Evolutionary conservation across 495 filamentous ascomycete species (phyloP).

Genomic region (Aspergillus diversus): DNA sequence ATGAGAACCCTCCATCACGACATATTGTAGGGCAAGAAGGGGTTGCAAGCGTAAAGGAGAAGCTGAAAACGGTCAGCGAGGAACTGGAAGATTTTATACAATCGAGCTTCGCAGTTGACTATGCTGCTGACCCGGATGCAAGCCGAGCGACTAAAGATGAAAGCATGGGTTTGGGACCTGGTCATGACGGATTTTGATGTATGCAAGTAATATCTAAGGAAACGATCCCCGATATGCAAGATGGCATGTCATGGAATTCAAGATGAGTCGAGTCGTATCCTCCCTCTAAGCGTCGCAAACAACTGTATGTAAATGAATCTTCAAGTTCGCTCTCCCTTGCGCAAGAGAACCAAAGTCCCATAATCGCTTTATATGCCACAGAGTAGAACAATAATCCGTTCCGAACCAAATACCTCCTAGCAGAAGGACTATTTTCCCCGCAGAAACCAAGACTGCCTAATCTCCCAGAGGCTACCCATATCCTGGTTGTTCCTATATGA

Average conservation of each 20-base stretch:
- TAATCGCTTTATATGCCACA: neutral
- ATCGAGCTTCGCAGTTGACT: conserved; percentile 82
- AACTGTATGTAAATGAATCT: too few relatives aligned
- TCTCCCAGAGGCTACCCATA: conserved; percentile 58
- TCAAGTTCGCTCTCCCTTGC: too few relatives aligned
- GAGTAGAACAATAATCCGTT: neutral
- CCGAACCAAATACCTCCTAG: too few relatives aligned
- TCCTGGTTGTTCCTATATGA: conserved; percentile 58
- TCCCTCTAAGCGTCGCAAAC: too few relatives aligned
- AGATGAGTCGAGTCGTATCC: too few relatives aligned
- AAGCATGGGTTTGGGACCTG: conserved; percentile 17
- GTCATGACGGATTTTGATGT: conserved; percentile 22
- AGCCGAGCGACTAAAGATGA: conserved; percentile 29
- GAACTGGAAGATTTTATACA: conserved; percentile 96
- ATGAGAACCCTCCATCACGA: conserved; percentile 92
- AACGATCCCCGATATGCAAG: neutral
- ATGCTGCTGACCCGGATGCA: conserved; percentile 51
- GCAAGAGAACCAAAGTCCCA: neutral
- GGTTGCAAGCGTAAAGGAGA: conserved; percentile 87
- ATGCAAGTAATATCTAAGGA: conserved; percentile 11
- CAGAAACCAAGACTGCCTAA: conserved; percentile 51
- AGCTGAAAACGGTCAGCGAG: conserved; percentile 93
- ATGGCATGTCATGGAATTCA: neutral
- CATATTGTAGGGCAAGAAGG: conserved; percentile 95
- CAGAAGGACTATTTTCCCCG: conserved; percentile 22